Evolutionary conservation across 139 green algal species (phyloP).

Genomic region (Pleodorina starrii): DNA sequence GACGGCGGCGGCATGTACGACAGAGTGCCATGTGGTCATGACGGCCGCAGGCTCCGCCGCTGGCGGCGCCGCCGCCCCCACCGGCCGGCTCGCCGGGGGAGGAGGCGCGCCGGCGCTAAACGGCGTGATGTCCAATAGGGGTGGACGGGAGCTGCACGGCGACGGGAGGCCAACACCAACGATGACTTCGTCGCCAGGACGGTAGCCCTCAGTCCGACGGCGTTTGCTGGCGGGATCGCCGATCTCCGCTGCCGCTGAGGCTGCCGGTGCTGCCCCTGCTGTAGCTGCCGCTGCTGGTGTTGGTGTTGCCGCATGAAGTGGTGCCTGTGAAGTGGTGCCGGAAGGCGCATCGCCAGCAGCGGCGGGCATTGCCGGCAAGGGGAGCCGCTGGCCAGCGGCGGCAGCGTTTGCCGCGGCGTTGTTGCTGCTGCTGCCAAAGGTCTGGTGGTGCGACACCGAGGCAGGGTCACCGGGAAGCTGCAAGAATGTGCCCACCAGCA

Average conservation of each 20-base stretch:
- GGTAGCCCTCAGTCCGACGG: background rate
- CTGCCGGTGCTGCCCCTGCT: background rate
- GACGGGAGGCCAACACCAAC: background rate
- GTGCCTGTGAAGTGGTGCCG: background rate
- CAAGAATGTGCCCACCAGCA: constrained; percentile 13
- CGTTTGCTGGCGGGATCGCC: background rate
- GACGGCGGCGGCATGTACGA: background rate
- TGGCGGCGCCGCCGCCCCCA: no score
- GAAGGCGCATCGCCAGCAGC: background rate
- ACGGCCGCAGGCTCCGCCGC: no score
- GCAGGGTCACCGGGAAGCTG: background rate
- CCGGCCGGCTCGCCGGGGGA: no score
- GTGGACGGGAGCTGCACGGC: background rate
- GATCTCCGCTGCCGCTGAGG: background rate
- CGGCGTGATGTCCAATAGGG: background rate
- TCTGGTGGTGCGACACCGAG: background rate
- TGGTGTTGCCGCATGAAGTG: background rate
- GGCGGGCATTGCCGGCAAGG: background rate
- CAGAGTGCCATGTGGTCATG: no score
- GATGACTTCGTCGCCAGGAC: background rate
- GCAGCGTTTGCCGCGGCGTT: background rate
- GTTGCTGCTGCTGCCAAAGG: background rate
- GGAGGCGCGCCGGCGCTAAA: background rate
- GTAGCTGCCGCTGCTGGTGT: background rate
- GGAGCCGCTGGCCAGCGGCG: background rate